Base-by-base conservation (phyloP, 805 yeast genomes). In the Kurtzmaniella cleridarum region DNA sequence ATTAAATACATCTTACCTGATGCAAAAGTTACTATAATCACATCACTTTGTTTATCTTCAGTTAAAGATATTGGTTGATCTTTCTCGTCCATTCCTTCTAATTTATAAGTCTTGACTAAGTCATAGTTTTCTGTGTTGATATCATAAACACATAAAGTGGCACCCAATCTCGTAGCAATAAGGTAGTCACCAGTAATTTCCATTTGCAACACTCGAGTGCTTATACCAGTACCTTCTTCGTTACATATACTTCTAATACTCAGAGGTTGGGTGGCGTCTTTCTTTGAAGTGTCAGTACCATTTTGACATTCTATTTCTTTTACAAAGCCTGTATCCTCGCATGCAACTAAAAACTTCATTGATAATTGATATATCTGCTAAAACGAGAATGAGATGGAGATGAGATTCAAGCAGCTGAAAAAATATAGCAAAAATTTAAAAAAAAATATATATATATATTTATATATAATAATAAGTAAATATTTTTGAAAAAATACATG, bases 251-350 rank as follows among this genome's bases (percentile, higher is more conserved):
- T 62, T 33, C 62, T 68, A 10, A 81, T 66, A 15, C 75, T 61
- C 36, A 66, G 70, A 0, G 95, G 95, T 53, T 81, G 85, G 10
- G 65, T 59, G 0, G 83, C 82, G 27, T 75, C 74, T 51, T 81
- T 79, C 31, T 70, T 66, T 5, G 96, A 84, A 3, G 96, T 88
- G 51, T 90, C 95, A 0, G 91, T 81, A 0, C 90, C 91, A 37
- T 71, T 64, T 14, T 64, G 55, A 49, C 88, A 87, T 4, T 70
- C 52, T 7, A 86, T 64, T 53, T 81, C 88, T 47, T 82, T 83
- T 39, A 81, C 47, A 5, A 76, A 68, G 1, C 90, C 89, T 1
- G 76, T 72, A 49, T 84, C 90, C 44, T 77, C 84, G 13, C 85
- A 75, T 31, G 87, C 68, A 3, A 71, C 80, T 33, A 84, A 49